Percentiles rank a stretch among this genome's conserved stretches.
phyloP scores from a whole-genome alignment of 257 asterid species.

The Paulownia fortunei region DNA sequence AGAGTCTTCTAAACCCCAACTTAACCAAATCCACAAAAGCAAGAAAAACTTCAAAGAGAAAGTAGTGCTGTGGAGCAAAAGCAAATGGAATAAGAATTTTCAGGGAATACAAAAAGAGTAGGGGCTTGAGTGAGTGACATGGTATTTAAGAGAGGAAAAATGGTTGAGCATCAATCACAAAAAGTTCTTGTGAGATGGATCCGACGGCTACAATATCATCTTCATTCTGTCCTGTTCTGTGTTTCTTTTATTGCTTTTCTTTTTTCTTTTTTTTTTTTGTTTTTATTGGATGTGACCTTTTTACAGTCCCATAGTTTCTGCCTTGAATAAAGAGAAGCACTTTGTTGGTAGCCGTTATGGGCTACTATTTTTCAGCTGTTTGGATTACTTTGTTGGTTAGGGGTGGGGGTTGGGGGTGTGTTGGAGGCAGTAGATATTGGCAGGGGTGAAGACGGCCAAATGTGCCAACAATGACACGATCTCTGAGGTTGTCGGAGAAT shows the following conservation, averaged over 20 bases:
- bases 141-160: slow-evolving; percentile 44
- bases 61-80: slow-evolving; percentile 8
- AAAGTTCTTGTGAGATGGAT: slow-evolving; percentile 56
- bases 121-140: slow-evolving; percentile 22
- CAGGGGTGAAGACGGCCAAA: slow-evolving; percentile 15
- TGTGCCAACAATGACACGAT: slow-evolving; percentile 46
- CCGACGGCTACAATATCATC: slow-evolving; percentile 61
- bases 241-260: background rate
- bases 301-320: slow-evolving; percentile 38
- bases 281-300: slow-evolving; percentile 34
- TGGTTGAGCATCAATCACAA: slow-evolving; percentile 46
- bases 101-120: slow-evolving; percentile 34
- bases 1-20: background rate
- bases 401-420: background rate
- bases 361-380: slow-evolving; percentile 25
- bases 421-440: background rate
- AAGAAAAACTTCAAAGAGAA: background rate
- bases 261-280: background rate
- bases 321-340: slow-evolving; percentile 47
- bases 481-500: slow-evolving; percentile 50
- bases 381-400: slow-evolving; percentile 32
- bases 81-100: slow-evolving; percentile 6
- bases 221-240: slow-evolving; percentile 41
- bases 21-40: slow-evolving; percentile 6
- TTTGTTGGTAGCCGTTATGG: slow-evolving; percentile 74